Conservation (phyloP, 2,329 filamentous ascomycete species). For the Aspergillus phoenicis region DNA sequence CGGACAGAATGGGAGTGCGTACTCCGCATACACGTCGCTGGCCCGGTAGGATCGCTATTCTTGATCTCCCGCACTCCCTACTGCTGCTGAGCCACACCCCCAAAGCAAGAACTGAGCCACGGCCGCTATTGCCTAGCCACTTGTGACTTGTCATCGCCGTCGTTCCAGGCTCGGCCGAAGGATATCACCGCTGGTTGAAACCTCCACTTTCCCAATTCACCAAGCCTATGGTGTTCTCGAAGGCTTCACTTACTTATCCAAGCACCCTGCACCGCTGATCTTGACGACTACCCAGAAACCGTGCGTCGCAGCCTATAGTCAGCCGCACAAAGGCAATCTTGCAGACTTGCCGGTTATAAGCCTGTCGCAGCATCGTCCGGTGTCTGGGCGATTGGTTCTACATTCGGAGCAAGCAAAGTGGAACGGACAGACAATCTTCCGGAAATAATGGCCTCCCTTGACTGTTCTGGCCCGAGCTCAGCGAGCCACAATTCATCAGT, state of each 20-base stretch:
- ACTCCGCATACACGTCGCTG: background rate
- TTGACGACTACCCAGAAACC: background rate
- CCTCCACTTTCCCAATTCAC: background rate
- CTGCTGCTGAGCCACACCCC: background rate
- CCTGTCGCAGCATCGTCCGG: background rate
- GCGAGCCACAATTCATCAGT: background rate
- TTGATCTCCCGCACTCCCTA: background rate
- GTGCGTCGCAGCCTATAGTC: background rate
- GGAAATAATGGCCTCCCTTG: background rate
- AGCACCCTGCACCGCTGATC: slow-evolving; percentile 5
- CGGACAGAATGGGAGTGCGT: background rate
- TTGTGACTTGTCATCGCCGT: slow-evolving; percentile 2
- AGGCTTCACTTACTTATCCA: slow-evolving; percentile 4
- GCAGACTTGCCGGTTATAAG: background rate
- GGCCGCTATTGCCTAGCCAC: background rate
- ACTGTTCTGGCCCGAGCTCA: background rate
- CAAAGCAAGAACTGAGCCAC: background rate
- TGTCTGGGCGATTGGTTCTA: background rate
- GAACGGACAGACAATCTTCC: background rate
- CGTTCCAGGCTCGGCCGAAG: background rate
- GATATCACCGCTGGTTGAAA: background rate
- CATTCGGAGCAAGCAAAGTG: background rate
- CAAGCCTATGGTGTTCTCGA: background rate
- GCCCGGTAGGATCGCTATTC: background rate
- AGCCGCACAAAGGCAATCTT: slow-evolving; percentile 1